Evolutionary conservation across 768 basidiomycete species (phyloP).

Genomic region (Collybiopsis confluens): DNA sequence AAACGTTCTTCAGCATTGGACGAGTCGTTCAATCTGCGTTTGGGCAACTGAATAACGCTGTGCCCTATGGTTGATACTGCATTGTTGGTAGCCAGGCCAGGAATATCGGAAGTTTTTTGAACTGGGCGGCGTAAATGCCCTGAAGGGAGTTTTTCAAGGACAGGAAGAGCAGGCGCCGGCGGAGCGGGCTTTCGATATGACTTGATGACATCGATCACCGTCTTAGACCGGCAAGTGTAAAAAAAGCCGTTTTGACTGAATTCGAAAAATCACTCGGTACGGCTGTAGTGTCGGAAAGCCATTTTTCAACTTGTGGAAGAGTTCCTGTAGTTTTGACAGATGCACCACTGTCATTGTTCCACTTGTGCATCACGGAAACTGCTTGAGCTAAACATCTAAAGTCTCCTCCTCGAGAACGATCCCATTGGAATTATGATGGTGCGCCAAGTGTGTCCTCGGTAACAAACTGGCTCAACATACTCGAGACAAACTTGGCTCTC

Average conservation of each 20-base stretch:
- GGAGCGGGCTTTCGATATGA: slow-evolving; percentile 13
- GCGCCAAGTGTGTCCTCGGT: slow-evolving; percentile 17
- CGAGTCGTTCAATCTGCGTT: background rate
- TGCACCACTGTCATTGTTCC: background rate
- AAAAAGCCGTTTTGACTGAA: background rate
- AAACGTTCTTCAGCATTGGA: background rate
- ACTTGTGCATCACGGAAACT: background rate
- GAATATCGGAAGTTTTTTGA: background rate
- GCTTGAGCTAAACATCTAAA: slow-evolving; percentile 27
- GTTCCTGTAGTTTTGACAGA: background rate
- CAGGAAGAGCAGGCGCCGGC: background rate
- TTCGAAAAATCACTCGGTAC: background rate
- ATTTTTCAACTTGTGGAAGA: slow-evolving; percentile 4
- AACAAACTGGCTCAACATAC: slow-evolving; percentile 30
- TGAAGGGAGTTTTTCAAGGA: no score
- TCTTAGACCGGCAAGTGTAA: slow-evolving; percentile 11
- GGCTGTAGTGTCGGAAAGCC: background rate
- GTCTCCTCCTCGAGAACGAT: slow-evolving; percentile 28
- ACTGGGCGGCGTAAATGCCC: background rate
- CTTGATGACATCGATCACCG: slow-evolving; percentile 26
- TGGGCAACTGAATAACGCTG: no score
- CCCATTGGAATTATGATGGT: slow-evolving; percentile 19
- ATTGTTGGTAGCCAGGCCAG: background rate
- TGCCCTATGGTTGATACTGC: no score
- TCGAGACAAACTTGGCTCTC: slow-evolving; percentile 35